A percentile compares a stretch with the other conserved stretches of the same genome.
These are phyloP conservation scores for Cetradonia linearis DNA, from an alignment of 495 filamentous ascomycete species.

Conservation along the genomic window DNA sequence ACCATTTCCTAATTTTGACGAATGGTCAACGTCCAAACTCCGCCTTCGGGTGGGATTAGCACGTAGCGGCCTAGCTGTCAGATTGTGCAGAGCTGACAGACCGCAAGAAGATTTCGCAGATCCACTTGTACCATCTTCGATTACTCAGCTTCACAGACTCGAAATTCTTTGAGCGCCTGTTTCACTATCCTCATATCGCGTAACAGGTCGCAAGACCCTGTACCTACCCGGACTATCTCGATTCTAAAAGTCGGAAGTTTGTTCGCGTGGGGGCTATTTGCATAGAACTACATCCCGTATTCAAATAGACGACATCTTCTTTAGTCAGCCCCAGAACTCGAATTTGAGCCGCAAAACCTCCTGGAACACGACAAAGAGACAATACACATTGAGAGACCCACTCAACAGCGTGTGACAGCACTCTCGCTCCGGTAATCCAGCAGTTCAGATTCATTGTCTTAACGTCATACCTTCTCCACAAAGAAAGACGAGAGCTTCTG, in stretches of 20 bases:
- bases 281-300: neutral
- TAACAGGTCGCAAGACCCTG: neutral
- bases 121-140: neutral
- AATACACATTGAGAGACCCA: neutral
- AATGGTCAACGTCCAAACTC: neutral
- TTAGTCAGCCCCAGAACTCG: neutral
- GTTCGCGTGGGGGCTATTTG: slow-evolving; percentile 12
- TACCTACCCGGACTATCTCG: neutral
- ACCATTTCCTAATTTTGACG: neutral
- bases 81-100: neutral
- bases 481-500: neutral
- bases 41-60: neutral
- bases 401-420: neutral
- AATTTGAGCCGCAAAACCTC: neutral
- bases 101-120: neutral
- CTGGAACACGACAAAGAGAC: neutral
- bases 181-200: neutral
- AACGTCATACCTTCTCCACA: neutral
- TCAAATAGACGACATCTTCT: neutral
- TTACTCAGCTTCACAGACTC: neutral
- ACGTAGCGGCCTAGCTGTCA: neutral
- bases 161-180: neutral
- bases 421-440: neutral
- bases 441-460: neutral
- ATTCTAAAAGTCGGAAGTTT: neutral